phyloP scores from a whole-genome alignment of 306 rosid species.

The Hylodesmum podocarpum region DNA sequence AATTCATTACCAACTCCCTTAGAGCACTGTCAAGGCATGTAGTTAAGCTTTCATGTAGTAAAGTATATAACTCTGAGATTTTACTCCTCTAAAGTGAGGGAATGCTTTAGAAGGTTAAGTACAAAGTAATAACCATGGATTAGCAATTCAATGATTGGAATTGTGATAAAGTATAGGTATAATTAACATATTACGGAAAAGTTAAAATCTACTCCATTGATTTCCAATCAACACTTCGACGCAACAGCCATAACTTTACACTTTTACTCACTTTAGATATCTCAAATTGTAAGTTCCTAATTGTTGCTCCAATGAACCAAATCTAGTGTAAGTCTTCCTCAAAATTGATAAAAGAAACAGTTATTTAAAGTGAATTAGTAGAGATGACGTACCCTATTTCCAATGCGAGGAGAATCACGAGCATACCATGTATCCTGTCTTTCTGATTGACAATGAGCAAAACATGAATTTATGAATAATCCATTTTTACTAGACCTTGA shows the following conservation, averaged over 20 bases:
- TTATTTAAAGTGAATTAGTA: background rate
- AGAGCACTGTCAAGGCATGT: too few relatives aligned
- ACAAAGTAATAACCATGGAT: background rate
- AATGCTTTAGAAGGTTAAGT: background rate
- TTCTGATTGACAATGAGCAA: conserved; percentile 54
- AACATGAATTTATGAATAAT: conserved; percentile 52
- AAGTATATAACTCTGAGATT: background rate
- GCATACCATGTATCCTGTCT: conserved; percentile 58
- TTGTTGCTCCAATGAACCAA: background rate
- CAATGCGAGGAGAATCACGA: conserved; percentile 47
- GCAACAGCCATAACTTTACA: background rate
- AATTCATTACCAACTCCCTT: too few relatives aligned
- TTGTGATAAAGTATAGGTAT: background rate
- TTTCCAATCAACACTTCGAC: background rate
- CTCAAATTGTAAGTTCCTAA: background rate
- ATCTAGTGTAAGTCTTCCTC: background rate
- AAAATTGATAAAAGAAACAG: background rate
- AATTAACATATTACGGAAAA: background rate
- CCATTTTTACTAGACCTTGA: conserved; percentile 41
- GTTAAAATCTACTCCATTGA: background rate
- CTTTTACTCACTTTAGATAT: background rate
- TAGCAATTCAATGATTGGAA: background rate
- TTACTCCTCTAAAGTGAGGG: background rate
- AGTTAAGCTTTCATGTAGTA: background rate
- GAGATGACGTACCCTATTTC: conserved; percentile 42